A percentile compares a stretch with the other conserved stretches of the same genome.
Conservation (phyloP, 2,329 filamentous ascomycete species). For the Alternaria brassicicola region DNA sequence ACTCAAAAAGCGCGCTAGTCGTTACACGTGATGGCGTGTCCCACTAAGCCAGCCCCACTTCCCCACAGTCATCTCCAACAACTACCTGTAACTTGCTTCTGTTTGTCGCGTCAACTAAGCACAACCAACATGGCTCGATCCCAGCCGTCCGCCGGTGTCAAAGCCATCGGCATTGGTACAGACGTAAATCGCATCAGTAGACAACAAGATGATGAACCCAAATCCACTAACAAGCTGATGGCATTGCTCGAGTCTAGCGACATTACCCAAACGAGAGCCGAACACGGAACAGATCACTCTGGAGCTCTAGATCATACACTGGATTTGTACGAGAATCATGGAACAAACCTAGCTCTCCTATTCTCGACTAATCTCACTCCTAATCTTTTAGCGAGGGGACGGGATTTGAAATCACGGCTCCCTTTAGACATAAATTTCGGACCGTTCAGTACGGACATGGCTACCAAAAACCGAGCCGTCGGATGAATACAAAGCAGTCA, state of each 20-base stretch:
- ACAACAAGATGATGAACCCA: not conserved
- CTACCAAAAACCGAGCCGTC: not conserved
- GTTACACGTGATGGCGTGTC: constrained; percentile 20
- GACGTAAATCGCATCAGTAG: not conserved
- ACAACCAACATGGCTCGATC: not conserved
- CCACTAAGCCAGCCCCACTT: constrained; percentile 5
- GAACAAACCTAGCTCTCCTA: not conserved
- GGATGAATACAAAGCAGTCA: not conserved
- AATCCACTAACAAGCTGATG: not conserved
- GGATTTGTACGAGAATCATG: not conserved
- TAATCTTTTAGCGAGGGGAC: not conserved
- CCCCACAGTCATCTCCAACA: not conserved
- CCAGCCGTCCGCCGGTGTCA: not conserved
- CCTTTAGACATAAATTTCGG: not conserved
- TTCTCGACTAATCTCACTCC: not conserved
- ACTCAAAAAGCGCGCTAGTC: constrained; percentile 20
- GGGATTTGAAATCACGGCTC: not conserved
- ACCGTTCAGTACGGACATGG: not conserved
- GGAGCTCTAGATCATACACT: not conserved
- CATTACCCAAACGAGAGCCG: not conserved
- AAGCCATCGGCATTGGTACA: not conserved
- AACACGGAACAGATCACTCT: not conserved
- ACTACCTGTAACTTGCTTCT: not conserved
- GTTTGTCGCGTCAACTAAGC: not conserved
- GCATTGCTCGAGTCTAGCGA: not conserved